Conservation (phyloP, 257 asterid genomes). For the Penstemon eatonii region DNA sequence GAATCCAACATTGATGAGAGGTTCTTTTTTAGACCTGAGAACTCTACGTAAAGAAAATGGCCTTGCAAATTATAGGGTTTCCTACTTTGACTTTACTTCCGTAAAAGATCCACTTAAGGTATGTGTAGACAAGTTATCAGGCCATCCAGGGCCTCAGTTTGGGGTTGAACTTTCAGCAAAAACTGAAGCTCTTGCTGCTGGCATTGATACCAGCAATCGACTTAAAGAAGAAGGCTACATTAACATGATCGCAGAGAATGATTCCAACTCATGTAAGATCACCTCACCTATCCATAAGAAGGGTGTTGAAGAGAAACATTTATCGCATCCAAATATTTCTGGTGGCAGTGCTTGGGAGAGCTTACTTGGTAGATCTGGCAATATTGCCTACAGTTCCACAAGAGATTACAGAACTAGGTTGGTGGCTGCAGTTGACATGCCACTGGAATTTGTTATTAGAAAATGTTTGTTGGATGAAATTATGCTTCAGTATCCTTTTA, state of each 20-base stretch:
- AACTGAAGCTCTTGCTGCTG: slow-evolving; percentile 43
- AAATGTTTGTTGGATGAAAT: slow-evolving; percentile 85
- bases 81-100: slow-evolving; percentile 71
- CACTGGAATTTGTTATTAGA: slow-evolving; percentile 80
- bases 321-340: slow-evolving; percentile 34
- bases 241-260: slow-evolving; percentile 30
- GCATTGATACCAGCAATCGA: slow-evolving; percentile 28
- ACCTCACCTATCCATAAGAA: slow-evolving; percentile 39
- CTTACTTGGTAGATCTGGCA: slow-evolving; percentile 63
- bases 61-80: slow-evolving; percentile 37
- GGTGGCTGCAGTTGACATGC: slow-evolving; percentile 68
- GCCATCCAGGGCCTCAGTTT: slow-evolving; percentile 31
- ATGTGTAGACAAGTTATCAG: slow-evolving; percentile 40
- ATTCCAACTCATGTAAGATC: slow-evolving; percentile 29
- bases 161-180: slow-evolving; percentile 41
- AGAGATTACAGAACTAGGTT: slow-evolving; percentile 41
- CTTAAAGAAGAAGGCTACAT: slow-evolving; percentile 26
- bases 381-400: slow-evolving; percentile 33
- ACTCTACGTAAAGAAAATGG: slow-evolving; percentile 40
- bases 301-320: slow-evolving; percentile 27
- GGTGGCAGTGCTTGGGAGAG: slow-evolving; percentile 91
- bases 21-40: slow-evolving; percentile 42
- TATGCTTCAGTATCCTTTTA: slow-evolving; percentile 88
- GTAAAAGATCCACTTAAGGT: slow-evolving; percentile 61
- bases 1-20: slow-evolving; percentile 61